A percentile compares a stretch with the other conserved stretches of the same genome.
phyloP scores from a whole-genome alignment of 495 filamentous ascomycete species.

The Aspergillus incahuasiensis region DNA sequence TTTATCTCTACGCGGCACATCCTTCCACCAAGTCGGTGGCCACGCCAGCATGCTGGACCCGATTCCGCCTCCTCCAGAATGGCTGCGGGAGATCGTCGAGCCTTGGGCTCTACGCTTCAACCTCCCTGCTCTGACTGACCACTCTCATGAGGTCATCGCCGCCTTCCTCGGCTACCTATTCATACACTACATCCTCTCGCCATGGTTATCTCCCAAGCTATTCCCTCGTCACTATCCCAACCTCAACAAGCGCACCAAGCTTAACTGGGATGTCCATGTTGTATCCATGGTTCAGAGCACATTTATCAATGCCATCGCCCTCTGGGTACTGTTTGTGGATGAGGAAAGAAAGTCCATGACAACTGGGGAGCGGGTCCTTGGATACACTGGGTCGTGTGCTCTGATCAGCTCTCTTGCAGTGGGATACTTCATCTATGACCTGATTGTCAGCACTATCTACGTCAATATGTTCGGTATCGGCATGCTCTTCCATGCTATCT shows the following conservation, averaged over 20 bases:
- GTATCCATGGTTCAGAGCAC: conserved; percentile 85
- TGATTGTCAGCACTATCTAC: conserved; percentile 67
- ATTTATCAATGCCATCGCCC: conserved; percentile 68
- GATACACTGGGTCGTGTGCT: conserved; percentile 77
- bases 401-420: conserved; percentile 79
- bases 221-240: conserved; percentile 69
- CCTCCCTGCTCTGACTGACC: conserved; percentile 70
- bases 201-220: conserved; percentile 60
- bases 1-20: neutral
- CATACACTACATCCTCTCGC: conserved; percentile 70
- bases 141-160: conserved; percentile 82
- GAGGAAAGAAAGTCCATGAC: conserved; percentile 69
- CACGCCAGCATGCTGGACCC: conserved; percentile 45
- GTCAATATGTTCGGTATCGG: conserved; percentile 81
- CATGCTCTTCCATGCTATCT: conserved; percentile 83
- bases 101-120: conserved; percentile 46
- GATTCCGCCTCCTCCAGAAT: conserved; percentile 41
- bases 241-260: conserved; percentile 60
- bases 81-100: conserved; percentile 37
- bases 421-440: conserved; percentile 96
- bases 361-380: conserved; percentile 75
- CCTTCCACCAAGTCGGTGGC: conserved; percentile 1
- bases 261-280: conserved; percentile 97
- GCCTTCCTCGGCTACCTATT: conserved; percentile 72
- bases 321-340: conserved; percentile 82